Percentiles rank a stretch among this genome's conserved stretches.
Conservation (phyloP, 2,329 filamentous ascomycete genomes). For the Aspergillus ustus region DNA sequence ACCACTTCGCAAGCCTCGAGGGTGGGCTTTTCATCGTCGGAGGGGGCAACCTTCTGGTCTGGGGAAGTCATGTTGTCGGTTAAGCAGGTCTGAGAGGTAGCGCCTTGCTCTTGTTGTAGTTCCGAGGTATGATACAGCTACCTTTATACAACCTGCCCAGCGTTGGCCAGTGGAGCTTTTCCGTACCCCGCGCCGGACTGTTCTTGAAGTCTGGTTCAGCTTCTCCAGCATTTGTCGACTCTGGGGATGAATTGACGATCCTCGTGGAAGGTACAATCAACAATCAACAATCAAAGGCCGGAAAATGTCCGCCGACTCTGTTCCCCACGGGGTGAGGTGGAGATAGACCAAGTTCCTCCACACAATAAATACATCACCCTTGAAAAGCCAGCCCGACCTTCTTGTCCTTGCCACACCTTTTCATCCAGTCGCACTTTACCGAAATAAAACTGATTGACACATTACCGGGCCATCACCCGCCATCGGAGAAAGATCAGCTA, state of each 20-base stretch:
- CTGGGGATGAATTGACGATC: neutral
- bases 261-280: neutral
- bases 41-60: neutral
- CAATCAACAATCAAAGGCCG: neutral
- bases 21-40: neutral
- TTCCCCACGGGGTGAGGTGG: neutral
- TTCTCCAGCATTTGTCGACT: neutral
- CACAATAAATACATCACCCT: too few relatives aligned
- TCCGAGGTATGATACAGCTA: neutral
- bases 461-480: too few relatives aligned
- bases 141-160: neutral
- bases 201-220: neutral
- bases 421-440: too few relatives aligned
- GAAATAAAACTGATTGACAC: too few relatives aligned
- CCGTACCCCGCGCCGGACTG: neutral
- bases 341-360: too few relatives aligned
- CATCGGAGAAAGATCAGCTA: too few relatives aligned
- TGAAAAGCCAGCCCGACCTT: too few relatives aligned
- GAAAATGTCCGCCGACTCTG: neutral
- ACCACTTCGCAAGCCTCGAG: conserved; percentile 1
- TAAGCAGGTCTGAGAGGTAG: neutral
- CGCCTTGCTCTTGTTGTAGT: neutral
- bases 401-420: too few relatives aligned
- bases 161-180: neutral
- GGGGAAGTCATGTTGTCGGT: neutral